A percentile compares a stretch with the other conserved stretches of the same genome.
Evolutionary conservation across 2,329 filamentous ascomycete species (phyloP).

Genomic region (Cyphellophora attinorum): DNA sequence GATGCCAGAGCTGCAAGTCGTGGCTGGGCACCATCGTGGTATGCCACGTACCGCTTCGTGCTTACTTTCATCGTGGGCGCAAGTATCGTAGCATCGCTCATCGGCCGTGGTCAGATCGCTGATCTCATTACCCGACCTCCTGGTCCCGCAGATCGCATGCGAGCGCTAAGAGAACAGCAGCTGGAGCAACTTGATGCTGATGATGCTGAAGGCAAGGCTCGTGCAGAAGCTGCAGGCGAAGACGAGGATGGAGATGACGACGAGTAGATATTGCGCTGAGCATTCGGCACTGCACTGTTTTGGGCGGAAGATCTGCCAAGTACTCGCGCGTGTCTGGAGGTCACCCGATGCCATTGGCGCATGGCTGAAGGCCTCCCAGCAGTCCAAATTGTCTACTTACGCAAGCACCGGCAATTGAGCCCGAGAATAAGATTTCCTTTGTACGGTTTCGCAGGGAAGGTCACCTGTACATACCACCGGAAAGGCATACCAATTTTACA

Average conservation of each 20-base stretch:
- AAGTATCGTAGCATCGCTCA: constrained; percentile 68
- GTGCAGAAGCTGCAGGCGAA: constrained; percentile 16
- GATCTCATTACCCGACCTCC: constrained; percentile 40
- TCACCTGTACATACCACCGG: no score
- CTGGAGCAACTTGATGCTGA: constrained; percentile 36
- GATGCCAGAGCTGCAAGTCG: constrained; percentile 62
- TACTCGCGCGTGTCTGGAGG: no score
- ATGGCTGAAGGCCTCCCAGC: no score
- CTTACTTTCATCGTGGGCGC: constrained; percentile 81
- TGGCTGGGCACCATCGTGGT: constrained; percentile 80
- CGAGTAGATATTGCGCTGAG: constrained; percentile 7
- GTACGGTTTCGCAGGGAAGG: no score
- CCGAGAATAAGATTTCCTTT: no score
- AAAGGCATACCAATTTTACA: no score
- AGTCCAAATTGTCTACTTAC: no score
- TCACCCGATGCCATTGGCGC: no score
- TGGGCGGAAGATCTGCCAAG: no score
- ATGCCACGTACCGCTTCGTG: constrained; percentile 80
- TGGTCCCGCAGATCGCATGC: constrained; percentile 37
- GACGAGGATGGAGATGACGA: constrained; percentile 16
- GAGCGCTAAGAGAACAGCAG: constrained; percentile 40
- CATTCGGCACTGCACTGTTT: no score
- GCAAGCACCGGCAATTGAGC: no score
- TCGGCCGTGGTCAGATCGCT: constrained; percentile 71
- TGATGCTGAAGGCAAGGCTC: constrained; percentile 25